A percentile compares a stretch with the other conserved stretches of the same genome.
Evolutionary conservation across 352 stramenopile genomes (phyloP).

Genomic region (Salisapilia sapeloensis): DNA sequence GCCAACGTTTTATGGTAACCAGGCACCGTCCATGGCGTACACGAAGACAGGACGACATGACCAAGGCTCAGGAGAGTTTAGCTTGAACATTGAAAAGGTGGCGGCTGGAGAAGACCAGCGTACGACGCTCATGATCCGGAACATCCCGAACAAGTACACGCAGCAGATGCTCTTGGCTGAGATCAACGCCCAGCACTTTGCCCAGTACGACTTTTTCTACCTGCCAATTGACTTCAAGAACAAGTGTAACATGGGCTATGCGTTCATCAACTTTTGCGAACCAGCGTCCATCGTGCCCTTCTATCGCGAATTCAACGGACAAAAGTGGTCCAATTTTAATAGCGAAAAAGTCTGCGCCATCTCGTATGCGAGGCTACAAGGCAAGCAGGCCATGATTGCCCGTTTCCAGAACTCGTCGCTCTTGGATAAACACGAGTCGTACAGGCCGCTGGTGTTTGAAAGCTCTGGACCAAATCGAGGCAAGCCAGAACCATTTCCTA

Average conservation of each 20-base stretch:
- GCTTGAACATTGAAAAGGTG: constrained; percentile 56
- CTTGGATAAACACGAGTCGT: constrained; percentile 87
- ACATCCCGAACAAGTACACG: constrained; percentile 99
- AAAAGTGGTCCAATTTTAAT: constrained; percentile 97
- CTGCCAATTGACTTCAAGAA: constrained; percentile 99
- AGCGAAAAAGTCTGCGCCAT: constrained; percentile 98
- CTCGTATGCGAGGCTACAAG: constrained; percentile 95
- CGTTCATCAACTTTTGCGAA: constrained; percentile 99
- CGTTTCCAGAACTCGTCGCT: constrained; percentile 97
- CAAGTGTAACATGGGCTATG: constrained; percentile 99
- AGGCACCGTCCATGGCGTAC: background rate
- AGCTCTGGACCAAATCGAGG: constrained; percentile 54
- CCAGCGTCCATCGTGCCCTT: constrained; percentile 53
- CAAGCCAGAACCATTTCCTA: constrained; percentile 45
- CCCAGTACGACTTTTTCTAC: constrained; percentile 98
- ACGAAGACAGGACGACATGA: constrained; percentile 26
- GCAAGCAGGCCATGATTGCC: constrained; percentile 95
- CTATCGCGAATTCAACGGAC: constrained; percentile 67
- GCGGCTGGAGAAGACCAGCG: constrained; percentile 81
- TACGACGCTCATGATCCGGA: constrained; percentile 99
- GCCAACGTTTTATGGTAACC: too few species aligned
- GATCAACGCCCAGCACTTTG: constrained; percentile 88
- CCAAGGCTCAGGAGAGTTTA: constrained; percentile 56
- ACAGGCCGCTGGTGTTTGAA: constrained; percentile 84
- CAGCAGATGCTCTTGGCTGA: constrained; percentile 97